These are phyloP conservation scores for Antrodiella citrinella DNA, from an alignment of 768 basidiomycete species.

Conservation along the genomic window DNA sequence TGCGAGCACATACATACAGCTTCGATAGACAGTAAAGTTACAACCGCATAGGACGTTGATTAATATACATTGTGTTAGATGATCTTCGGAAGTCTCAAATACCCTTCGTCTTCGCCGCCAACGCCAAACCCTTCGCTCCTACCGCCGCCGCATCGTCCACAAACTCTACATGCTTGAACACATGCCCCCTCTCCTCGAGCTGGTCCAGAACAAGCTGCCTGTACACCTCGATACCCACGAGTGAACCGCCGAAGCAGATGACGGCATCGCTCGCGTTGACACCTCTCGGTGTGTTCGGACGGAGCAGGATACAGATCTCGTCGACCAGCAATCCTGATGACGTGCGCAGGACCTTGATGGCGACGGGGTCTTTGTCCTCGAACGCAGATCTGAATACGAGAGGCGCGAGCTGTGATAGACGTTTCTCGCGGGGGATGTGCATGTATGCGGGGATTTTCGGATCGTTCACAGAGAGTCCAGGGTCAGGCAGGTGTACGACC, in stretches of 20 bases:
- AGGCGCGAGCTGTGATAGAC: conserved; percentile 66
- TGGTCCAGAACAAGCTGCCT: conserved; percentile 45
- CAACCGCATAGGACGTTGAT: no score
- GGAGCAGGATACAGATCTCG: conserved; percentile 48
- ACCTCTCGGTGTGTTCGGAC: conserved; percentile 24
- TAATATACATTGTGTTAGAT: no score
- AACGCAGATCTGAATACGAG: conserved; percentile 76
- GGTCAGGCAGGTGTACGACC: conserved; percentile 56
- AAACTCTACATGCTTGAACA: conserved; percentile 57
- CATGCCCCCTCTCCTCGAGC: conserved; percentile 48
- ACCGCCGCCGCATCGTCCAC: conserved; percentile 61
- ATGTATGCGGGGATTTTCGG: conserved; percentile 14
- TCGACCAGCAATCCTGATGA: conserved; percentile 49
- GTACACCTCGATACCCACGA: conserved; percentile 58
- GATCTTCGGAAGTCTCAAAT: no score
- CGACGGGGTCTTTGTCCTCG: conserved; percentile 56
- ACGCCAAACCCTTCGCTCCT: conserved; percentile 54
- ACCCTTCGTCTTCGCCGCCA: no score
- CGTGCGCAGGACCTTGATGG: conserved; percentile 45
- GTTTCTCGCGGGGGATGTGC: conserved; percentile 51
- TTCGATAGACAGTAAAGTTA: no score
- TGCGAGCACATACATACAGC: no score
- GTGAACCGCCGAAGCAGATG: conserved; percentile 73
- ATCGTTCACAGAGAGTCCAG: conserved; percentile 23
- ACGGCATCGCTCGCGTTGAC: conserved; percentile 51